Conservation (phyloP, 2,329 filamentous ascomycete genomes). For the Colletotrichum lini region DNA sequence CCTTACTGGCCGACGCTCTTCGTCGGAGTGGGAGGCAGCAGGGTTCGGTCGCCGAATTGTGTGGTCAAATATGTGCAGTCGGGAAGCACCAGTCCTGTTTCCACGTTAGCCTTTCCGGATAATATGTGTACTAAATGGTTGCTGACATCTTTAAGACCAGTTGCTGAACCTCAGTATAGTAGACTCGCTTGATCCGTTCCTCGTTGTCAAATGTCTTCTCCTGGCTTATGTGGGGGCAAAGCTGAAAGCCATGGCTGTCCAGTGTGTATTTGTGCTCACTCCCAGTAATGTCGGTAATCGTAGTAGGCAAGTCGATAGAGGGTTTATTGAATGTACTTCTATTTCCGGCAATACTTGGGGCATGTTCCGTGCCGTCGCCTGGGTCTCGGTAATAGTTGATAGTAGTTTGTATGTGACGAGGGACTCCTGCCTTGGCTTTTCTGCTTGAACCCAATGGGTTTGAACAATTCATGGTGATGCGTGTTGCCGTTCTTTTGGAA, state of each 20-base stretch:
- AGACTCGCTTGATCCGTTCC: slow-evolving; percentile 72
- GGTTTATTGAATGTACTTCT: slow-evolving; percentile 47
- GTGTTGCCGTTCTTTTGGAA: too few species aligned
- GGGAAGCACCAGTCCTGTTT: slow-evolving; percentile 67
- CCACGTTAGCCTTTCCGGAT: slow-evolving; percentile 1
- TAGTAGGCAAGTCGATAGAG: too few species aligned
- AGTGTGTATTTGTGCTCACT: slow-evolving; percentile 54
- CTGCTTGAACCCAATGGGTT: too few species aligned
- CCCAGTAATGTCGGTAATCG: slow-evolving; percentile 54
- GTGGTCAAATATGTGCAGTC: slow-evolving; percentile 74
- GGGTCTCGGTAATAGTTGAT: too few species aligned
- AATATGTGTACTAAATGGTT: not conserved
- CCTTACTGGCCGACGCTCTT: slow-evolving; percentile 63
- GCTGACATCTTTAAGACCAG: slow-evolving; percentile 72
- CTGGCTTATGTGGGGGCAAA: slow-evolving; percentile 47
- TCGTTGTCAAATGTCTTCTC: slow-evolving; percentile 66
- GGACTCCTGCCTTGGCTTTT: too few species aligned
- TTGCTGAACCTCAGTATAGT: slow-evolving; percentile 81
- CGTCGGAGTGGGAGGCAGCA: slow-evolving; percentile 60
- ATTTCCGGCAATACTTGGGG: too few species aligned
- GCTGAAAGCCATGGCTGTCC: slow-evolving; percentile 57
- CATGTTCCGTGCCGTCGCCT: too few species aligned
- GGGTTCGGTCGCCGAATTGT: slow-evolving; percentile 60
- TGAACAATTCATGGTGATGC: too few species aligned
- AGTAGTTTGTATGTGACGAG: too few species aligned